These are phyloP conservation scores for Chytriomyces sp. DNA, from an alignment of 192 early-diverging fungal genomes.

Conservation along the genomic window DNA sequence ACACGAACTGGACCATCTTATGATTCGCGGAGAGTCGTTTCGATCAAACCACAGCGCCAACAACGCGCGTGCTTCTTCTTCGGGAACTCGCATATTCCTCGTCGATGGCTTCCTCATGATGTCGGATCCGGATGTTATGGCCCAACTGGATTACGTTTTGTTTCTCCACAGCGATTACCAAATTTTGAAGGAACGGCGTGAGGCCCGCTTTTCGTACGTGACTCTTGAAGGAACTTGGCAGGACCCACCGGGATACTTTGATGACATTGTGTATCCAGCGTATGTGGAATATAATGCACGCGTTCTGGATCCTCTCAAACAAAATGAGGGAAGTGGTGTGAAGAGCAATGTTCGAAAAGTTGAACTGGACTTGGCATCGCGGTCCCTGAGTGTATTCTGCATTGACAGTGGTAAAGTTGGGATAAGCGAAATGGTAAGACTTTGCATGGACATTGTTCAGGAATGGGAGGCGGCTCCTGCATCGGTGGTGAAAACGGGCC, in stretches of 20 bases:
- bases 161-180: constrained; percentile 65
- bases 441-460: too few relatives aligned
- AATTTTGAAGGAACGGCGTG: constrained; percentile 68
- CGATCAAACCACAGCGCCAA: not conserved
- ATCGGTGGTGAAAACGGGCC: too few relatives aligned
- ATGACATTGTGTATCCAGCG: constrained; percentile 16
- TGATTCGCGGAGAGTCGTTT: not conserved
- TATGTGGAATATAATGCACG: constrained; percentile 1
- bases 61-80: not conserved
- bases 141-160: constrained; percentile 56
- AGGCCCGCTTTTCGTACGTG: constrained; percentile 68
- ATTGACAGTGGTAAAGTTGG: not conserved
- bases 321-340: not conserved
- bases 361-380: not conserved
- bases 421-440: not conserved
- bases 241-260: constrained; percentile 24
- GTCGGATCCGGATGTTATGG: constrained; percentile 50
- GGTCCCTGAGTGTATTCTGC: not conserved
- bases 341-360: not conserved
- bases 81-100: constrained; percentile 43
- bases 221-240: constrained; percentile 73
- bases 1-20: not conserved
- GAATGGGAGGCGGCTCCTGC: too few relatives aligned
- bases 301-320: not conserved
- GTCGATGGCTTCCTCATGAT: constrained; percentile 86